Evolutionary conservation across 768 basidiomycete species (phyloP).

Genomic region (Hericium erinaceus): DNA sequence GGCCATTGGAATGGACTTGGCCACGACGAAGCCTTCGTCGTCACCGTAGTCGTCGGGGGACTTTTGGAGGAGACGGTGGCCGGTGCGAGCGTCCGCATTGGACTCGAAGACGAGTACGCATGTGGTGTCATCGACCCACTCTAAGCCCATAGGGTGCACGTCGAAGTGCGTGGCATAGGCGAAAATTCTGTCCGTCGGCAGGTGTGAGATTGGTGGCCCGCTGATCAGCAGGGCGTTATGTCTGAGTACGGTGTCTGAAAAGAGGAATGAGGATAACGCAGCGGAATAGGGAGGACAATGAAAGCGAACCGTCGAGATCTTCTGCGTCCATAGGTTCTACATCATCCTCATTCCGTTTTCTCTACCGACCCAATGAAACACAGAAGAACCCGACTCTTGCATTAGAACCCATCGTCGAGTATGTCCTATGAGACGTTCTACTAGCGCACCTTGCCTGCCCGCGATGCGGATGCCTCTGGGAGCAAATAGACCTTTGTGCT

Average conservation of each 20-base stretch:
- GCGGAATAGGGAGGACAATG: neutral
- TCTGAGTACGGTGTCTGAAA: slow-evolving; percentile 36
- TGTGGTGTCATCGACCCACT: slow-evolving; percentile 82
- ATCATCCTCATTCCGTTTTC: slow-evolving; percentile 39
- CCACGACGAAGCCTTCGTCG: slow-evolving; percentile 48
- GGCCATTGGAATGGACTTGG: slow-evolving; percentile 61
- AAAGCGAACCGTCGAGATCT: slow-evolving; percentile 12
- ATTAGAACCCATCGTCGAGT: slow-evolving; percentile 36
- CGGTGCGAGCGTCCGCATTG: slow-evolving; percentile 41
- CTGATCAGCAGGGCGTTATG: slow-evolving; percentile 63
- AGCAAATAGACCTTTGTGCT: slow-evolving; percentile 69
- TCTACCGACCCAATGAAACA: slow-evolving; percentile 19
- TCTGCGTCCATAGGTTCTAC: slow-evolving; percentile 21
- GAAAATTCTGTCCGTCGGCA: slow-evolving; percentile 71
- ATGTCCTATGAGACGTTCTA: slow-evolving; percentile 26
- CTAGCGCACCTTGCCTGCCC: slow-evolving; percentile 66
- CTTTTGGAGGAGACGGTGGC: slow-evolving; percentile 44
- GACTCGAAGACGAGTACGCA: slow-evolving; percentile 70
- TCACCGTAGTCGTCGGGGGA: slow-evolving; percentile 41
- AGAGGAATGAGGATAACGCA: neutral
- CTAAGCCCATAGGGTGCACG: slow-evolving; percentile 61
- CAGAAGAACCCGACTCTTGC: slow-evolving; percentile 15
- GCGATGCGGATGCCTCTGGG: slow-evolving; percentile 52
- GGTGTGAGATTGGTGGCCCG: slow-evolving; percentile 63
- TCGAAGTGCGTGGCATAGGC: slow-evolving; percentile 78